phyloP scores from a whole-genome alignment of 2,329 filamentous ascomycete species.

The Penicillium digitatum region DNA sequence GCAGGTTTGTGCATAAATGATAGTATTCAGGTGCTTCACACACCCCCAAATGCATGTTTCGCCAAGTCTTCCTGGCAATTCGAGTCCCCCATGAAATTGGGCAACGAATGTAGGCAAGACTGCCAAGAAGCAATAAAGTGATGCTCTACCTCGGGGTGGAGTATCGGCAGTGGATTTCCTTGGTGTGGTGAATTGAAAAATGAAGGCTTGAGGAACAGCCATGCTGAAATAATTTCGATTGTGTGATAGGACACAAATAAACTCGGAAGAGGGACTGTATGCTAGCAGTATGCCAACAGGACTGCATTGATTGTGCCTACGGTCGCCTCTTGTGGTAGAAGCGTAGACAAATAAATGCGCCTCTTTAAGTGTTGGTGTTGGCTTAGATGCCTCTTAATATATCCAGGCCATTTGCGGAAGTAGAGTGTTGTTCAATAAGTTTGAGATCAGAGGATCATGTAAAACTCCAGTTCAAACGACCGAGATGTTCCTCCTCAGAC shows the following conservation, averaged over 20 bases:
- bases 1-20: background rate
- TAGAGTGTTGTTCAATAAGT: background rate
- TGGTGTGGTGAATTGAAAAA: background rate
- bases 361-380: background rate
- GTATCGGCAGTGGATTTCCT: background rate
- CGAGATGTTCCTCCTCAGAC: background rate
- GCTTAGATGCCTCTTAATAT: background rate
- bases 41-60: background rate
- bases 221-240: background rate
- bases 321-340: background rate
- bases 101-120: background rate
- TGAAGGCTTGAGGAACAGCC: background rate
- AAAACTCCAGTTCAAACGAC: conserved; percentile 4
- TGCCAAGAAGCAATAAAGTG: background rate
- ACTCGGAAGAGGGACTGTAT: background rate
- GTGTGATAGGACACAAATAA: background rate
- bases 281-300: background rate
- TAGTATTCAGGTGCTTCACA: background rate
- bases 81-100: background rate
- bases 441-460: background rate
- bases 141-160: background rate
- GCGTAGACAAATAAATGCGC: background rate
- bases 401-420: background rate
- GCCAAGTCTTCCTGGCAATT: background rate
- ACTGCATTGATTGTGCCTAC: background rate